Base-by-base conservation (phyloP, 148 eudicot species). In the Diospyros kaki region DNA sequence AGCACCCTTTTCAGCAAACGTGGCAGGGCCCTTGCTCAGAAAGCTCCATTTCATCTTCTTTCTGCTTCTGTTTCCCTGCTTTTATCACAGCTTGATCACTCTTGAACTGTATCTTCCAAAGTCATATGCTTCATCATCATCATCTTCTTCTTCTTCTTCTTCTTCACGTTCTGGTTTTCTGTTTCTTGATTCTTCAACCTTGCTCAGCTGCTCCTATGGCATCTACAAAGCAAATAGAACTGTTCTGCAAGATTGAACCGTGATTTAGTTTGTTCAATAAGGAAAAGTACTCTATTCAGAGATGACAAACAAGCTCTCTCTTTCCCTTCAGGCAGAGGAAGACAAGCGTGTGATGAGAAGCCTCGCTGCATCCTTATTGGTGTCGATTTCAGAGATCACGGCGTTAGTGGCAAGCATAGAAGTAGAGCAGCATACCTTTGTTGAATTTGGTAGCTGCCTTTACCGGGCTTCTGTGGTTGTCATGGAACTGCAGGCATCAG, bases 401-500 rank as follows among this genome's bases (percentile, higher is more conserved):
- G 64, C 84, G 56, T 79, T 78, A 43, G 71, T 83, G 59, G 71
- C 69, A 75, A 61, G 71, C 82, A 77, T 79, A 53, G 79, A 80
- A 18, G 61, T 67, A 72, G 88, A 86, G 73, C 69, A 81, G 62
- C 77, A 80, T 43, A 78, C 63, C 75, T 80, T 93, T 48, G 66
- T 83, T 45, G 84, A 86, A 70, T 74, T 93, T 3, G 92, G 90
- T 59, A 81, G 88, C 79, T 87, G 84, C 66, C 63, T 89, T 51
- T 91, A 91, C 81, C 89, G 93, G 9, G 80, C 74, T 55, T 81
- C 89, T 40, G 78, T 78, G 51, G 84, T 82, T 50, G 84, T 91
- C 51, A 74, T 58, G 81, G 98, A 91, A 83, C 74, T 93, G 53
- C 84, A 85, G 64, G 62, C 84, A 54, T 60, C 78, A 14, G 74